These are phyloP conservation scores for Ilex aquifolium DNA, from an alignment of 257 asterid species.

Conservation along the genomic window DNA sequence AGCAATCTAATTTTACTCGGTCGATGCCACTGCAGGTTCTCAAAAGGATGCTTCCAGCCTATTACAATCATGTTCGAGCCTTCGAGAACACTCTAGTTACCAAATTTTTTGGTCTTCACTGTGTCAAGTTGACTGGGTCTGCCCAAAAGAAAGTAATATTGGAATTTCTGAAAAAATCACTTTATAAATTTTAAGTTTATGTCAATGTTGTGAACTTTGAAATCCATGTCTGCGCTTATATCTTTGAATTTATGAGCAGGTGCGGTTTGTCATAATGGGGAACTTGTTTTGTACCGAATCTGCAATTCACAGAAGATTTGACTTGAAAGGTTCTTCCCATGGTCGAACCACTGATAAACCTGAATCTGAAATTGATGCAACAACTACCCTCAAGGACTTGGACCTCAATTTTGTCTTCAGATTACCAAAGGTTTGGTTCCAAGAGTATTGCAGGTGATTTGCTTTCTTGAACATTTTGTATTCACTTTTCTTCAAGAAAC, in stretches of 20 bases:
- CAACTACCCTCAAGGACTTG: constrained; percentile 90
- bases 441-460: constrained; percentile 65
- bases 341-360: constrained; percentile 72
- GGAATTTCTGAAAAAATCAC: background rate
- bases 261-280: constrained; percentile 91
- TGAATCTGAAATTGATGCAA: constrained; percentile 63
- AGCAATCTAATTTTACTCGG: constrained; percentile 4
- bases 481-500: background rate
- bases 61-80: constrained; percentile 72
- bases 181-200: background rate
- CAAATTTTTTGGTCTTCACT: constrained; percentile 82
- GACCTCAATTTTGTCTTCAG: constrained; percentile 82
- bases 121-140: constrained; percentile 79
- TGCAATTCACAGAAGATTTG: constrained; percentile 74
- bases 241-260: constrained; percentile 38
- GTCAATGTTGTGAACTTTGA: background rate
- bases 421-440: constrained; percentile 60
- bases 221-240: background rate
- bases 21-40: constrained; percentile 52
- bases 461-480: constrained; percentile 2
- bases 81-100: constrained; percentile 75
- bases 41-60: constrained; percentile 81
- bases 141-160: constrained; percentile 78
- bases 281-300: constrained; percentile 72
- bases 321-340: constrained; percentile 89